Evolutionary conservation across 768 basidiomycete genomes (phyloP), one percentile per base, ranked within the genome.

Genomic region (Royoungia palumana): DNA sequence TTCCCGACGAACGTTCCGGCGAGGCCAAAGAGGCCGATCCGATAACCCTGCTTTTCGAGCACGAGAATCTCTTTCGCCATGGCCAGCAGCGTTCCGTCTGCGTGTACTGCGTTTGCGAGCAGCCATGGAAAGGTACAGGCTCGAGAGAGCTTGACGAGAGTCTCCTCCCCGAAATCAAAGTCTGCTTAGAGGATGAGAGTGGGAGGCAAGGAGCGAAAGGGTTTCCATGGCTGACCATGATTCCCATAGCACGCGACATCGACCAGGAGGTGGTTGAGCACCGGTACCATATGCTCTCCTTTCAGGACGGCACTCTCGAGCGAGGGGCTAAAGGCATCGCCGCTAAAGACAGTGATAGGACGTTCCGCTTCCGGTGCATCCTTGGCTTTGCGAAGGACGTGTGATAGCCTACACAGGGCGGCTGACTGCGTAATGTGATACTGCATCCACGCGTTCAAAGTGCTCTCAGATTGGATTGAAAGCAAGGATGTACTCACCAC

Each of bases 1-100:
- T n/a, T n/a, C n/a, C 44, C 32, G 8, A 49, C 46, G 27, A 41
- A 53, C 51, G 25, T 57, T 52, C 49, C 51, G 52, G 47, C 30
- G 34, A 47, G 42, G 13, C 55, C 45, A 22, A 47, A 25, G 38
- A 53, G 47, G 27, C 46, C 39, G 19, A 47, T 50, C 32, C 14
- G 11, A 43, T 50, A 39, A 19, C 40, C 36, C 19, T 51, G 50
- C 35, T 43, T 35, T 20, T 54, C 46, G 17, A 53, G 40, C 4
- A 47, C 42, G 27, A 42, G 39, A n/a, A 51, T 27, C 6, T 47
- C 54, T 46, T 51, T 45, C 44, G 49, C 35, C 2, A 30, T 38
- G 4, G 49, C 47, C 35, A 51, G 37, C 30, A 35, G 32, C 21
- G 36, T 30, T 35, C 51, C 41, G 10, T 41, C 41, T 2, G 40